Base-by-base conservation (phyloP, 2,329 filamentous ascomycete genomes). In the Ophiostoma quercus region DNA sequence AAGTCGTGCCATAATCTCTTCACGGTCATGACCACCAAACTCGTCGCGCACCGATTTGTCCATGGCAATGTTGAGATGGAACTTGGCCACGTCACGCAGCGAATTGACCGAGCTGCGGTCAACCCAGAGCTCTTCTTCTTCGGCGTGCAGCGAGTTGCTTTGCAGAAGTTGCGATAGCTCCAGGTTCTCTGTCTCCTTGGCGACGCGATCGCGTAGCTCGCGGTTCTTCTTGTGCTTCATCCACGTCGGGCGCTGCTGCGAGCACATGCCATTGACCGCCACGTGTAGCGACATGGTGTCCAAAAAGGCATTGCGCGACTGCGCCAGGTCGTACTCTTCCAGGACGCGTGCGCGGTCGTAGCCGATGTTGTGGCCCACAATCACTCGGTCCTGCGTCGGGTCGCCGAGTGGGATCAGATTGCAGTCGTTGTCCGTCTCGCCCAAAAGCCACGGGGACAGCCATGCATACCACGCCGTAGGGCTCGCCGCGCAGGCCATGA, bases 271-370 rank as follows among this genome's bases (percentile, higher is more conserved):
- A 77, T 99, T 99, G 32, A 97, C 94, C 2, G 96, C 96, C 8
- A 97, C 94, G 77, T 99, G 95, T 25, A 99, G 82, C 1, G 94
- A 98, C 95, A 99, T 99, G 39, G 95, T 99, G 78, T 99, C 95
- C 68, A 99, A 80, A 77, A 97, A 99, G 62, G 87, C 90, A 74
- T 93, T 98, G 54, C 88, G 87, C 0, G 92, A 90, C 78, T 97
- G 94, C 69, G 87, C 83, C 57, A 98, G 79, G 75, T 89, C 85
- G 77, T 99, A 99, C 78, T 99, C 95, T 77, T 99, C 95, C 25
- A 89, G 80, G 69, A 97, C 87, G 47, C 96, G 86, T 19, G 94
- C 94, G 32, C 95, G 86, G 77, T 99, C 95, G 77, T 96, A 99
- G 25, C 95, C 95, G 71, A 99, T 88, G 74, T 99, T 99, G 80